A percentile compares a stretch with the other conserved stretches of the same genome.
These are phyloP conservation scores for Hyphopichia fennica DNA, from an alignment of 1,139 yeast species.

Conservation along the genomic window DNA sequence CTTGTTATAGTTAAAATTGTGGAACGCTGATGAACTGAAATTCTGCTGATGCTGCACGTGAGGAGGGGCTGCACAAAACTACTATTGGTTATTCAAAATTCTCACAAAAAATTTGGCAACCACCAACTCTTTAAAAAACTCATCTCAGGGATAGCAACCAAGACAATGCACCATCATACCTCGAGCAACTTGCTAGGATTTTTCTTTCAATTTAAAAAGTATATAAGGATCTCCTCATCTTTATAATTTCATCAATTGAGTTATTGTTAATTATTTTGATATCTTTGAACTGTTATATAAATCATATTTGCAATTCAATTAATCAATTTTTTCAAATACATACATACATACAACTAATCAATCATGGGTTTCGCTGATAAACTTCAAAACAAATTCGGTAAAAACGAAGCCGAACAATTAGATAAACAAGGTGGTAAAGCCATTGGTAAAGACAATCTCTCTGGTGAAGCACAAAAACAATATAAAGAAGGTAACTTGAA, in stretches of 20 bases:
- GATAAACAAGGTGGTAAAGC: conserved; percentile 22
- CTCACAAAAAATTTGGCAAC: conserved; percentile 1
- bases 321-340: neutral
- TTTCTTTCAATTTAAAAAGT: neutral
- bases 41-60: conserved; percentile 2
- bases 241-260: neutral
- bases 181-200: neutral
- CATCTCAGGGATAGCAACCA: neutral
- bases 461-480: conserved; percentile 24
- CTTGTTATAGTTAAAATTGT: neutral
- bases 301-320: neutral
- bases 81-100: too few species aligned
- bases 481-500: conserved; percentile 30
- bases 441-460: conserved; percentile 22
- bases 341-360: neutral
- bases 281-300: neutral
- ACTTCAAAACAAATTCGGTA: conserved; percentile 29
- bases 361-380: conserved; percentile 39
- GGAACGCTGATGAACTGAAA: neutral
- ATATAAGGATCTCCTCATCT: neutral
- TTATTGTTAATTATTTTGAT: neutral
- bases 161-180: neutral
- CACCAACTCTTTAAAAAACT: neutral
- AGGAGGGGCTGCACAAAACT: neutral
- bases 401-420: conserved; percentile 17